Evolutionary conservation across 2,329 filamentous ascomycete genomes (phyloP).

Genomic region (Mycosphaerella arachidis): DNA sequence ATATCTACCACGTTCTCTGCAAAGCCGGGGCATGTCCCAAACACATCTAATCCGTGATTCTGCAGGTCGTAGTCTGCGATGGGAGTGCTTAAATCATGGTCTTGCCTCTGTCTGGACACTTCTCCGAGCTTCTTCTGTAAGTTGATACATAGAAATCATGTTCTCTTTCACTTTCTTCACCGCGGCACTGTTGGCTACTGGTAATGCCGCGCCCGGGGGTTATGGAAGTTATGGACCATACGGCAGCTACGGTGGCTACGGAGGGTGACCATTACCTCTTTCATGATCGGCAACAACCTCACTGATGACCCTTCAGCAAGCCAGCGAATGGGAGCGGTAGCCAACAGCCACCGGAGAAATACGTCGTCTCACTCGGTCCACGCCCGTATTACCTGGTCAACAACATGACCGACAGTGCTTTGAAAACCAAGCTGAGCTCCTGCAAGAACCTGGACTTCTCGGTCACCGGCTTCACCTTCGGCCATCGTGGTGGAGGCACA

Average conservation of each 20-base stretch:
- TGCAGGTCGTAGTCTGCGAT: background rate
- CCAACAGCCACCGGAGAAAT: background rate
- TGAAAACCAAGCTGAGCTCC: slow-evolving; percentile 10
- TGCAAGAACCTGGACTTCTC: slow-evolving; percentile 7
- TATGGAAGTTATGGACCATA: background rate
- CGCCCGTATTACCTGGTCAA: slow-evolving; percentile 11
- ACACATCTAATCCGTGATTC: background rate
- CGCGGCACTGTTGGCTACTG: background rate
- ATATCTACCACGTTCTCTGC: background rate
- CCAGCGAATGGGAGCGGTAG: background rate
- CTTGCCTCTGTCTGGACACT: background rate
- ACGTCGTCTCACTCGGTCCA: slow-evolving; percentile 1
- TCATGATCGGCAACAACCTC: background rate
- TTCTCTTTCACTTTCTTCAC: background rate
- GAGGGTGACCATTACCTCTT: background rate
- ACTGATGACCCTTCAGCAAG: background rate
- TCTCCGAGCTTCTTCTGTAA: background rate
- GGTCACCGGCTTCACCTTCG: slow-evolving; percentile 8
- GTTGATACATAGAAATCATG: background rate
- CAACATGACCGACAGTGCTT: slow-evolving; percentile 9
- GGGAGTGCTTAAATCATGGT: background rate
- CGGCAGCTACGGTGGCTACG: background rate
- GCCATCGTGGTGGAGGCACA: slow-evolving; percentile 9
- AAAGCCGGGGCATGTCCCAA: background rate
- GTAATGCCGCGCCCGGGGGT: background rate